Evolutionary conservation across 768 basidiomycete genomes (phyloP), one percentile per base, ranked within the genome.

Genomic region (Steccherinum ochraceum): DNA sequence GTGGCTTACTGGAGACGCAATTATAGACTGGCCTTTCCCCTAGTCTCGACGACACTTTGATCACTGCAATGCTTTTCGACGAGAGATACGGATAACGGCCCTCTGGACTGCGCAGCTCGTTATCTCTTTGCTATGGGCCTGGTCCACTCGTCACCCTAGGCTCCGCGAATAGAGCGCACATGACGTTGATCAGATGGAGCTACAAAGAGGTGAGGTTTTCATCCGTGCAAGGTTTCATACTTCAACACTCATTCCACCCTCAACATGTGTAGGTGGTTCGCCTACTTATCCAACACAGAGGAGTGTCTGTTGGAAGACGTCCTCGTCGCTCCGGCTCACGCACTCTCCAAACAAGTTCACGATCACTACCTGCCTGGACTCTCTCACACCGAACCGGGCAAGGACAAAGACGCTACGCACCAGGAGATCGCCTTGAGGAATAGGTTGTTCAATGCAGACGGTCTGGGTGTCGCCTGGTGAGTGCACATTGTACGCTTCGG

Each of bases 231-330:
- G 18, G 18, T 12, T 47, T 27, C 25, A 16, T n/a, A 18, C 18
- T 24, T 43, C 5, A 24, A 4, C 40, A 48, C 13, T 12, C 7
- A 35, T 16, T 16, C 16, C 30, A 35, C 7, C 30, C 7, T 35
- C 30, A 35, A 35, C 30, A 64, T 66, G 65, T 64, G 62, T 45
- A 57, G 63, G 39, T 66, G 64, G 64, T 66, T 64, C 51, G 58
- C 63, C 13, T 66, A 66, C 53, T 51, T 66, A 46, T 62, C 62
- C 12, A 48, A 58, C 40, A 52, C 61, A 0, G 65, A 64, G 55
- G 61, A 56, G 7, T 56, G 56, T 48, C 56, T 66, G 24, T 61
- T 64, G 40, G 62, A 65, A 44, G 65, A 64, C 48, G 58, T 64
- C 1, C 58, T 65, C 49, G 56, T 65, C 40, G 50, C 51, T 12